Conservation (phyloP, 2,329 filamentous ascomycete genomes). For the Catunica adiposa region DNA sequence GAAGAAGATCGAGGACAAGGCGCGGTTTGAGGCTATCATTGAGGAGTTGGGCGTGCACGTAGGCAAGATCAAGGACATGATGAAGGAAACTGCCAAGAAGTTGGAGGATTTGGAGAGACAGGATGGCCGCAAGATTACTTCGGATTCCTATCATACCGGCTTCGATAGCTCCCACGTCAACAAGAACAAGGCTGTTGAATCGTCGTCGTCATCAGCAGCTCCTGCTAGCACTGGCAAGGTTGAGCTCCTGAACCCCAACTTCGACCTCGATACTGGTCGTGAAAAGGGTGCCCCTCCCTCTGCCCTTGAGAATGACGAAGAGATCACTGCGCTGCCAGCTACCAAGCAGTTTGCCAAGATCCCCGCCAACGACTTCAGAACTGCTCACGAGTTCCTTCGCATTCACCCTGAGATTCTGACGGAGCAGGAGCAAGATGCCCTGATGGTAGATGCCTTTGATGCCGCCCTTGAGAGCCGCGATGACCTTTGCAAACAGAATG, state of each 20-base stretch:
- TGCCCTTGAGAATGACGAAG: conserved; percentile 41
- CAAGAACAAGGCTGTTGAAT: conserved; percentile 33
- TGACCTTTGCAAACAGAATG: conserved; percentile 66
- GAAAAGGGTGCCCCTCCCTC: conserved; percentile 12
- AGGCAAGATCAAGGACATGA: conserved; percentile 59
- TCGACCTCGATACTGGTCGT: conserved; percentile 18
- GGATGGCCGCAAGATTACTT: conserved; percentile 82
- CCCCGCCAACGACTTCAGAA: conserved; percentile 53
- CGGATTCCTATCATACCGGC: conserved; percentile 71
- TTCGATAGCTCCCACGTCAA: conserved; percentile 76
- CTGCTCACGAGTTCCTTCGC: conserved; percentile 61
- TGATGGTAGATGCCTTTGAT: conserved; percentile 85
- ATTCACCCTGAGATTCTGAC: conserved; percentile 60
- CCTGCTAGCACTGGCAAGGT: conserved; percentile 6
- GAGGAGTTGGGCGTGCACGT: conserved; percentile 62
- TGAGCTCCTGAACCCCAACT: conserved; percentile 40
- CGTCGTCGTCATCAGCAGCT: conserved; percentile 31
- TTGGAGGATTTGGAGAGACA: conserved; percentile 70
- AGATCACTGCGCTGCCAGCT: conserved; percentile 57
- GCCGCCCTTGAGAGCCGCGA: conserved; percentile 60
- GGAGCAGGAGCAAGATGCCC: conserved; percentile 77
- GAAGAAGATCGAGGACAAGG: conserved; percentile 45
- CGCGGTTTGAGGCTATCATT: conserved; percentile 59
- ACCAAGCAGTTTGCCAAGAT: conserved; percentile 74
- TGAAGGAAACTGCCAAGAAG: conserved; percentile 57